Conservation (phyloP, 495 filamentous ascomycete genomes). For the Penicillium crystallinum region DNA sequence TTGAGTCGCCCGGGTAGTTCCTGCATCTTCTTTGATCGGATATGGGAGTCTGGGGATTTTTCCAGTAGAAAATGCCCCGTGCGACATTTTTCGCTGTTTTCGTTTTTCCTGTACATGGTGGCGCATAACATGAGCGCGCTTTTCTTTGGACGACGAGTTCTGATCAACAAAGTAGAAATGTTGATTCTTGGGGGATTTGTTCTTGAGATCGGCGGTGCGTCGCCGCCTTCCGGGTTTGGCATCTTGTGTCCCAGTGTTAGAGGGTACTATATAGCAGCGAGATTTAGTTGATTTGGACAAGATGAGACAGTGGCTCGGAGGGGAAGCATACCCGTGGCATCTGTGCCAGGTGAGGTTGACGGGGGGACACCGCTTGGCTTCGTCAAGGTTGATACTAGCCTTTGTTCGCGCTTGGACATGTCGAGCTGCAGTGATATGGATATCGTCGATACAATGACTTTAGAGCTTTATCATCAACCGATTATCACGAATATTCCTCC, state of each 20-base stretch:
- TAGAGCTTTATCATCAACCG: constrained; percentile 24
- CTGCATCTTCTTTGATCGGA: constrained; percentile 15
- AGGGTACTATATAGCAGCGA: constrained; percentile 7
- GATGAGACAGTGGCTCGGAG: neutral
- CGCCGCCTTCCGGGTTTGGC: constrained; percentile 24
- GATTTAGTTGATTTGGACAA: neutral
- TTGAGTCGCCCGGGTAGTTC: constrained; percentile 5
- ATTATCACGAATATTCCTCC: constrained; percentile 24
- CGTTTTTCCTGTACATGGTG: constrained; percentile 45
- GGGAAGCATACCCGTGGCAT: constrained; percentile 14
- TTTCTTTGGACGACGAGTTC: constrained; percentile 41
- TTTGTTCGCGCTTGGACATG: constrained; percentile 27
- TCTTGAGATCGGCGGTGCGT: constrained; percentile 15
- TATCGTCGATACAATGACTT: constrained; percentile 12
- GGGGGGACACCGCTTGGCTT: neutral
- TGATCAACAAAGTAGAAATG: constrained; percentile 44
- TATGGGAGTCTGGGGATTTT: constrained; percentile 14
- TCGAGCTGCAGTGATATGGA: constrained; percentile 8
- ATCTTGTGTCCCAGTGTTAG: constrained; percentile 13
- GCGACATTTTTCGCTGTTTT: constrained; percentile 31
- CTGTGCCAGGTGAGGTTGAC: constrained; percentile 2
- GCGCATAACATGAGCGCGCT: constrained; percentile 47
- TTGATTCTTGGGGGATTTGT: constrained; percentile 25
- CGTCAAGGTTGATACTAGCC: constrained; percentile 3
- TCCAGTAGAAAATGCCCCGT: constrained; percentile 12